Conservation (phyloP, 1,284 basidiomycete species). For the Boletus sp. region DNA sequence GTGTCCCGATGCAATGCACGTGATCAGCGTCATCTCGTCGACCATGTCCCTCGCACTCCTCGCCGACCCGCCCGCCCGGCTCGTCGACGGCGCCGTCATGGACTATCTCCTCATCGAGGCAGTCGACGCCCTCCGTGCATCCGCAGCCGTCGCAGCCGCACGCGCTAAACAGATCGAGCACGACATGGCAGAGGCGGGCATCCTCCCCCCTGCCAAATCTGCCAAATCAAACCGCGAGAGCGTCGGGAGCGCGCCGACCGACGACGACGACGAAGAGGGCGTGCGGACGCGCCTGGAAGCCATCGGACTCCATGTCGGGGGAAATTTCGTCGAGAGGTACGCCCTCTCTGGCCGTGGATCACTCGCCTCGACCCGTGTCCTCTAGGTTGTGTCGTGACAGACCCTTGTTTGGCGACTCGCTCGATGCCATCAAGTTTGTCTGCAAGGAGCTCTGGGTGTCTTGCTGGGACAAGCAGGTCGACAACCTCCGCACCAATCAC, state of each 20-base stretch:
- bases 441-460: constrained; percentile 95
- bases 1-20: constrained; percentile 10
- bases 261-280: constrained; percentile 79
- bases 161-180: constrained; percentile 67
- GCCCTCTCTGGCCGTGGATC: constrained; percentile 25
- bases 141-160: constrained; percentile 68
- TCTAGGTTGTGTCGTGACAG: constrained; percentile 75
- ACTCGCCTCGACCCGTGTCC: not conserved
- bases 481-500: constrained; percentile 94
- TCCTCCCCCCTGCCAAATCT: constrained; percentile 65
- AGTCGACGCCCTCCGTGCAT: not conserved
- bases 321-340: constrained; percentile 84
- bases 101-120: constrained; percentile 87
- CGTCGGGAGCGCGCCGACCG: constrained; percentile 32
- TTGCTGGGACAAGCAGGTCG: constrained; percentile 93
- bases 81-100: constrained; percentile 77
- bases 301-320: constrained; percentile 87
- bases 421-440: constrained; percentile 93
- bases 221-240: constrained; percentile 47
- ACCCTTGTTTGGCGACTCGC: constrained; percentile 76
- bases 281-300: constrained; percentile 73
- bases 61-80: constrained; percentile 60
- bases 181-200: constrained; percentile 75
- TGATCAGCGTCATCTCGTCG: too few relatives aligned
- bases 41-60: constrained; percentile 52